phyloP scores from a whole-genome alignment of 805 yeast genomes.

The Metschnikowia drakensbergensis region DNA sequence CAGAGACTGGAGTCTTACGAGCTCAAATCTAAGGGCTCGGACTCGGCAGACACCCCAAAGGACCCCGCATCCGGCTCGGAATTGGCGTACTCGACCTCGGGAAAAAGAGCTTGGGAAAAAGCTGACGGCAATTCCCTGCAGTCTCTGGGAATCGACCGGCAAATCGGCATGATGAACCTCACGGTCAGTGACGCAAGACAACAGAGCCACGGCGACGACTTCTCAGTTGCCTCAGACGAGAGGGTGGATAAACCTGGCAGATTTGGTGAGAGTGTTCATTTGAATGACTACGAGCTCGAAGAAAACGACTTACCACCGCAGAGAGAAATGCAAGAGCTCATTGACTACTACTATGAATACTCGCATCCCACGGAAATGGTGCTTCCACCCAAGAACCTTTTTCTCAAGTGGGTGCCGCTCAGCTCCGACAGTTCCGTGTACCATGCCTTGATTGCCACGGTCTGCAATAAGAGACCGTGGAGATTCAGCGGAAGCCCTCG shows the following conservation, averaged over 20 bases:
- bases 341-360: conserved; percentile 23
- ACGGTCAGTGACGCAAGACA: background rate
- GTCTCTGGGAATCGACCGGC: conserved; percentile 3
- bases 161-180: conserved; percentile 2
- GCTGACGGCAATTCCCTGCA: background rate
- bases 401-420: conserved; percentile 21
- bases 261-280: background rate
- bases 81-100: background rate
- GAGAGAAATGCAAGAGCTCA: conserved; percentile 16
- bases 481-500: conserved; percentile 16
- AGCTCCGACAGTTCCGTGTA: conserved; percentile 22
- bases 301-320: conserved; percentile 25
- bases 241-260: background rate
- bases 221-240: background rate
- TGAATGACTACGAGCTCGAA: conserved; percentile 14
- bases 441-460: conserved; percentile 25
- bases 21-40: background rate
- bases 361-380: conserved; percentile 22
- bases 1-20: background rate
- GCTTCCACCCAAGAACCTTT: conserved; percentile 18
- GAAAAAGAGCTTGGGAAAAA: background rate
- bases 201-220: background rate
- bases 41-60: background rate
- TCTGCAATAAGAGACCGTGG: conserved; percentile 12
- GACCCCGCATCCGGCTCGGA: background rate